Evolutionary conservation across 2,329 filamentous ascomycete genomes (phyloP).

Genomic region (Dactylellina leptospora): DNA sequence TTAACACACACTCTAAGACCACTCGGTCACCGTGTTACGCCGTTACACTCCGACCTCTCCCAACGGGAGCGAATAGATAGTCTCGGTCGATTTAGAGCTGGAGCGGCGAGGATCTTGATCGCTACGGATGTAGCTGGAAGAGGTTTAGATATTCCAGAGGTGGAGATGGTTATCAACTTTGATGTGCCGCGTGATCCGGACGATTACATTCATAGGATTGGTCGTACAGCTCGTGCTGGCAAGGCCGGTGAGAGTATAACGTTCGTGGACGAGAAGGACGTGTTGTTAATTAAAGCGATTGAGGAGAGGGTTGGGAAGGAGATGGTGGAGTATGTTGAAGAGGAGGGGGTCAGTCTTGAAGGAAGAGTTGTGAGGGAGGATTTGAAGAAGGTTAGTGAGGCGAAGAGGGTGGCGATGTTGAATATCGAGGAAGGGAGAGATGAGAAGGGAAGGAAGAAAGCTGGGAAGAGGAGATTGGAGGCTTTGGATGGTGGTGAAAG

Average conservation of each 20-base stretch:
- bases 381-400: slow-evolving; percentile 90
- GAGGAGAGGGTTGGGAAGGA: slow-evolving; percentile 80
- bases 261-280: slow-evolving; percentile 90
- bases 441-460: slow-evolving; percentile 77
- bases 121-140: slow-evolving; percentile 94
- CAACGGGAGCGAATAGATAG: slow-evolving; percentile 88
- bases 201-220: slow-evolving; percentile 96
- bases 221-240: slow-evolving; percentile 92
- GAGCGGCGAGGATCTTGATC: slow-evolving; percentile 86
- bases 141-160: slow-evolving; percentile 93
- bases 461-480: slow-evolving; percentile 63
- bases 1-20: slow-evolving; percentile 87
- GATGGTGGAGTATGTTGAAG: slow-evolving; percentile 79
- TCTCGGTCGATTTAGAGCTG: slow-evolving; percentile 87
- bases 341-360: slow-evolving; percentile 95
- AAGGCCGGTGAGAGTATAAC: slow-evolving; percentile 82
- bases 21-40: slow-evolving; percentile 87
- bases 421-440: slow-evolving; percentile 93
- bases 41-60: slow-evolving; percentile 84
- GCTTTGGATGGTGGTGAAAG: slow-evolving; percentile 61
- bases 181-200: slow-evolving; percentile 95
- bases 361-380: slow-evolving; percentile 83
- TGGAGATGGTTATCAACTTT: slow-evolving; percentile 90
- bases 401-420: slow-evolving; percentile 88
- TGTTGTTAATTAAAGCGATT: slow-evolving; percentile 87